Percentiles rank a stretch among this genome's conserved stretches.
Evolutionary conservation across 1,139 yeast species (phyloP).

Genomic region (Blastobotrys persicus): DNA sequence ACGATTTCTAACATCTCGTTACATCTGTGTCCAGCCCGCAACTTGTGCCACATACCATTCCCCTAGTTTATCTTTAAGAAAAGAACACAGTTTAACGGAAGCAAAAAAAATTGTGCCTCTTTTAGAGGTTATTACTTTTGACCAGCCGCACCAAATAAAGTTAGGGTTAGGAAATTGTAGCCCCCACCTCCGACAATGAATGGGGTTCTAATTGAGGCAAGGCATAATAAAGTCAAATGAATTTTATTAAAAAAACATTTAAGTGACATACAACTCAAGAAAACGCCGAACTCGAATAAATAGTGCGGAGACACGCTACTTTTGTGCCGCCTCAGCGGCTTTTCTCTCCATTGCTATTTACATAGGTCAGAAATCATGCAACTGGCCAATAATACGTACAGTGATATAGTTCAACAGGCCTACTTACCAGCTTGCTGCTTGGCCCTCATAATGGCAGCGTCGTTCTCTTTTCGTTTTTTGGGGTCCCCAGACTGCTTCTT

Average conservation of each 20-base stretch:
- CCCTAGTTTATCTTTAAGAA: too few species aligned
- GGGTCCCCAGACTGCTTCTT: slow-evolving; percentile 82
- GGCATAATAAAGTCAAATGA: too few species aligned
- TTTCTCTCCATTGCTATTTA: slow-evolving; percentile 23
- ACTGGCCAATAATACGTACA: neutral
- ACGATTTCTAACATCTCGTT: too few species aligned
- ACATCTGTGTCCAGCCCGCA: too few species aligned
- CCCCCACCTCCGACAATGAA: too few species aligned
- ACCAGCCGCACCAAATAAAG: too few species aligned
- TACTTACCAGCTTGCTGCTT: slow-evolving; percentile 80
- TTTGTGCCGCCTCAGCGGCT: slow-evolving; percentile 20
- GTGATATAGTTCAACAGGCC: neutral
- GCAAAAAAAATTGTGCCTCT: too few species aligned
- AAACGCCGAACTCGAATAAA: neutral
- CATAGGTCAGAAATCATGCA: neutral
- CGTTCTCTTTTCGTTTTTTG: slow-evolving; percentile 74
- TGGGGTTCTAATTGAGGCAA: too few species aligned
- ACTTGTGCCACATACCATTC: too few species aligned
- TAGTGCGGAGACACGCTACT: neutral
- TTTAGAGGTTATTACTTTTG: too few species aligned
- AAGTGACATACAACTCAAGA: neutral
- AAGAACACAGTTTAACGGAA: too few species aligned
- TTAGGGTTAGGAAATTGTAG: too few species aligned
- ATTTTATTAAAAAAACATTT: neutral
- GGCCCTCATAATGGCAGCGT: slow-evolving; percentile 83